Evolutionary conservation across 2,329 filamentous ascomycete genomes (phyloP), one percentile per base, ranked within the genome.

Genomic region (Fusarium algeriense): DNA sequence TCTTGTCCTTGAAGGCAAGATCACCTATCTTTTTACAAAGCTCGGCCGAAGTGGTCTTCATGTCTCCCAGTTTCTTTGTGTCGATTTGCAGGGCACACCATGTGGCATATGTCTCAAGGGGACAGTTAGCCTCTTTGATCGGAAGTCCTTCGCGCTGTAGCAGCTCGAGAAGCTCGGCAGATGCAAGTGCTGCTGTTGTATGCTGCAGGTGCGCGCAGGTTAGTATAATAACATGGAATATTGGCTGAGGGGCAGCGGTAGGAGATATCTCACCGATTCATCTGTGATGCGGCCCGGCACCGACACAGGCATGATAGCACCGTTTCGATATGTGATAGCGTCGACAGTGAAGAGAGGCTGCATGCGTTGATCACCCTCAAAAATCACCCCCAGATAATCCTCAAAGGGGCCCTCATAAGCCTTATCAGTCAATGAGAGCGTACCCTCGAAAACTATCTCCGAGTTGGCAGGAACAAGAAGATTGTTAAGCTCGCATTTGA

Each of bases 351-450:
- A 60, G 11, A 60, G 19, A 5, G 56, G 56, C 10, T 60, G 56
- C 14, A 55, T 23, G 3, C 56, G 30, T 17, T 6, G 50, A 32
- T 60, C 48, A 1, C 48, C 56, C 8, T 60, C 48, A 6, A 60
- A 60, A 10, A 55, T 40, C 6, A 60, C 20, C 6, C 48, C 48
- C 11, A 55, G 34, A 26, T 60, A 60, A 32, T 60, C 56, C 19
- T 60, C 48, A 60, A 60, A 60, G 14, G 56, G 48, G 3, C 56
- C 56, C n/a, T 60, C 48, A 28, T 41, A 34, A 35, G 56, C 56
- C 19, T 60, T 60, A 1, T 60, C 56, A 20, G 19, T 60, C 6
- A 60, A 13, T 15, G 56, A 60, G 20, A 60, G 17, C 7, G 48
- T 55, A 5, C 56, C 56, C n/a, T 60, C 48, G 2, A 60, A 34